Percentiles rank a stretch among this genome's conserved stretches.
Conservation (phyloP, 2,329 filamentous ascomycete genomes). For the Aspergillus pseudoterreus region DNA sequence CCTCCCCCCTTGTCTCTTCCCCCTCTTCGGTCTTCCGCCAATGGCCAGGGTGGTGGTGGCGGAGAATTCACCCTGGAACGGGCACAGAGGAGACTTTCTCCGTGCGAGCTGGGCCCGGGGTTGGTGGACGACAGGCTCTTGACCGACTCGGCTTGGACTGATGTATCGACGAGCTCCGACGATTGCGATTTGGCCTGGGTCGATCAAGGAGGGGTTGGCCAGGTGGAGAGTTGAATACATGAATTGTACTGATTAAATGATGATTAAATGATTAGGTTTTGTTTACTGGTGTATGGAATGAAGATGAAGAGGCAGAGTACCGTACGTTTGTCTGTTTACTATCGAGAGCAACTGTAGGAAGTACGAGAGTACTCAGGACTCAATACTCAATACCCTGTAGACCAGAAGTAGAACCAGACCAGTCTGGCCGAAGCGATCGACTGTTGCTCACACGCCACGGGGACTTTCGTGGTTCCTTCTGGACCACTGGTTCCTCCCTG, state of each 20-base stretch:
- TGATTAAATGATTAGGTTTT: too few species aligned
- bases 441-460: conserved; percentile 17
- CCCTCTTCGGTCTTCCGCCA: neutral
- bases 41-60: neutral
- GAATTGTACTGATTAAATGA: too few species aligned
- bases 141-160: conserved; percentile 9
- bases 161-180: conserved; percentile 8
- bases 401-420: neutral
- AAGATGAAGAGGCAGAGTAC: too few species aligned
- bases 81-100: neutral
- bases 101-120: neutral
- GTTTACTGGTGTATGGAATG: too few species aligned
- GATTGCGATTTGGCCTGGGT: conserved; percentile 3
- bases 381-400: neutral
- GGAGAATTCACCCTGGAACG: conserved; percentile 4
- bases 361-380: too few species aligned
- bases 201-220: conserved; percentile 1
- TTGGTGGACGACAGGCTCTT: conserved; percentile 1
- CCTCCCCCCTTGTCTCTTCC: neutral
- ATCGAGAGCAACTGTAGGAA: too few species aligned
- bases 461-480: conserved; percentile 21
- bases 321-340: too few species aligned
- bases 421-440: conserved; percentile 10
- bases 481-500: conserved; percentile 18
- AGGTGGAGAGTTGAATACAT: neutral